Base-by-base conservation (phyloP, 768 basidiomycete species). In the Amanita muscaria region DNA sequence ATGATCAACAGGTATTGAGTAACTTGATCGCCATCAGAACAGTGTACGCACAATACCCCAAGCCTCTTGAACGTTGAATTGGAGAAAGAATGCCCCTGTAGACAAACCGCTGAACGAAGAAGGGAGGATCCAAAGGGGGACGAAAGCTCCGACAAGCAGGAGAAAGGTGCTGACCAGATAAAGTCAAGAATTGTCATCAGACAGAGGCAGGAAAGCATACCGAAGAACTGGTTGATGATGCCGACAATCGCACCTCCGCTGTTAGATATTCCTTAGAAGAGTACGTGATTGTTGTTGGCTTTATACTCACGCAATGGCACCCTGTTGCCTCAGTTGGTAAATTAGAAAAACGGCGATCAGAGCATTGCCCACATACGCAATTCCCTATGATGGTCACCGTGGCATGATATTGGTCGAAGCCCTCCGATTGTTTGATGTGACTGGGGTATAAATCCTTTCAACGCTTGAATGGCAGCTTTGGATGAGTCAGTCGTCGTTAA, bases 21-120 rank as follows among this genome's bases (percentile, higher is more conserved):
- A n/a, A n/a, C n/a, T n/a, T n/a, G n/a, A n/a, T n/a, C n/a, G n/a
- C n/a, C n/a, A n/a, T n/a, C n/a, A n/a, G n/a, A n/a, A n/a, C n/a
- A n/a, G n/a, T n/a, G n/a, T n/a, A n/a, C 83, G 51, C 56, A 88
- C 85, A 9, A 88, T 81, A 53, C 88, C 88, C 86, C 87, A 90
- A 29, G 88, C 89, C 2, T 88, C 89, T 59, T 94, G 91, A 0
- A 93, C 87, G 40, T 87, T 87, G 51, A 88, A 77, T 56, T 92
- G 89, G 12, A 90, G 67, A 53, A 76, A 89, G 65, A 93, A 94
- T 1, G 88, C 90, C 7, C 88, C 88, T 0, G 87, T 88, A 0
- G 86, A 56, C 7, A 96, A 79, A 1, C 66, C 72, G 1, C 73
- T 59, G 60, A 92, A 92, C 1, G 70, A 62, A 5, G 54, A 62